Percentiles rank a stretch among this genome's conserved stretches.
Evolutionary conservation across 177 flowering plant species (phyloP).

Genomic region (Tripterygium wilfordii): DNA sequence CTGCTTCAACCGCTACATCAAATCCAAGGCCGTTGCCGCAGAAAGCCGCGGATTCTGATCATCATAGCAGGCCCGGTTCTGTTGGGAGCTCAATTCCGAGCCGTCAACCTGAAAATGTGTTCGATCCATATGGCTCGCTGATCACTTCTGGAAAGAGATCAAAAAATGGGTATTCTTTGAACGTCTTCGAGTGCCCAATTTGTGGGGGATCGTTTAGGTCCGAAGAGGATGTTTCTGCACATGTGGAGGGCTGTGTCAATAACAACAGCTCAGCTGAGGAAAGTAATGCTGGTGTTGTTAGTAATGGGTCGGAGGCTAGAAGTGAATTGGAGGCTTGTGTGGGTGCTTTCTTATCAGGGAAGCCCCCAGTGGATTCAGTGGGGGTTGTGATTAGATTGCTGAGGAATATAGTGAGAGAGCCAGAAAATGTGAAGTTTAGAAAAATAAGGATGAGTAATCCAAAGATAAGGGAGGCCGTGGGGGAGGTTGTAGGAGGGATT

Average conservation of each 20-base stretch:
- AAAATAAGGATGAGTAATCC: constrained; percentile 81
- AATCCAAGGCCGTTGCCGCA: constrained; percentile 22
- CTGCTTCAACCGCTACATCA: constrained; percentile 9
- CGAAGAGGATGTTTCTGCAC: constrained; percentile 69
- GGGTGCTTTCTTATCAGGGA: constrained; percentile 52
- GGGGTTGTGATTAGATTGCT: constrained; percentile 68
- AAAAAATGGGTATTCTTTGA: constrained; percentile 42
- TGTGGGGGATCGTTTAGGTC: constrained; percentile 47
- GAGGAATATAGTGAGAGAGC: constrained; percentile 66
- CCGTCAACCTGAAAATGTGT: constrained; percentile 30
- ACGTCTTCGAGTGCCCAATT: constrained; percentile 72
- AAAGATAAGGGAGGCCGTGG: constrained; percentile 75
- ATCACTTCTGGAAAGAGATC: constrained; percentile 60
- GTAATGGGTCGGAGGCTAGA: constrained; percentile 2
- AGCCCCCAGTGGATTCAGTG: constrained; percentile 51
- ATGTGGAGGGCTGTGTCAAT: constrained; percentile 59
- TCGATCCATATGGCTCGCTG: constrained; percentile 65
- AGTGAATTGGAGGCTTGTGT: constrained; percentile 35
- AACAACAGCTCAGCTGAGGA: constrained; percentile 1
- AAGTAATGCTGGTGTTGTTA: not conserved
- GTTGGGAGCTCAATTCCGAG: constrained; percentile 5
- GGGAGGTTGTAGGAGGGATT: constrained; percentile 63
- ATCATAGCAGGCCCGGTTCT: constrained; percentile 4
- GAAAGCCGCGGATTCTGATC: constrained; percentile 3
- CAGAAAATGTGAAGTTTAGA: constrained; percentile 75